These are phyloP conservation scores for Pyrenula aspistea DNA, from an alignment of 495 filamentous ascomycete species.

Conservation along the genomic window DNA sequence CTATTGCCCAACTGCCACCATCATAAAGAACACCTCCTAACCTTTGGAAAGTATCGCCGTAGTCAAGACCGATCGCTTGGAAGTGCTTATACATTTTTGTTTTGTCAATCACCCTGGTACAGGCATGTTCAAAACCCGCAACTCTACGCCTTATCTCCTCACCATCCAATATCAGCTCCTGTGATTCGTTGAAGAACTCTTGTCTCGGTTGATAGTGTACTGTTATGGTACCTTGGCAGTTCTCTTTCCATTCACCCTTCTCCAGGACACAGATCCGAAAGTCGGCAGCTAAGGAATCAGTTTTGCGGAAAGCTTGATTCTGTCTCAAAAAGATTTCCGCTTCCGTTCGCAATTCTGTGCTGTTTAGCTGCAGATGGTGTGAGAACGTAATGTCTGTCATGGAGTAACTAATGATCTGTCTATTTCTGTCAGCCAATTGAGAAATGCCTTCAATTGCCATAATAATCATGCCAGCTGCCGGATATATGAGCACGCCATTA, in stretches of 20 bases:
- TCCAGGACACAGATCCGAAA: conserved; percentile 17
- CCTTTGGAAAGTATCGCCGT: conserved; percentile 13
- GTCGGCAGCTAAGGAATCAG: background rate
- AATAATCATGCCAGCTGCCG: conserved; percentile 22
- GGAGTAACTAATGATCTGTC: too few species aligned
- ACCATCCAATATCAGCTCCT: background rate
- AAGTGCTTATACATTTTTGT: background rate
- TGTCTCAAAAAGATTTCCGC: background rate
- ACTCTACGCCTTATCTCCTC: background rate
- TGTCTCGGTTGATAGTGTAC: background rate
- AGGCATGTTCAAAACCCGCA: background rate
- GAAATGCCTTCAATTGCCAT: conserved; percentile 27
- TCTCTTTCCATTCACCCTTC: conserved; percentile 17
- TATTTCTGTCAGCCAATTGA: conserved; percentile 12
- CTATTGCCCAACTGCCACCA: conserved; percentile 8
- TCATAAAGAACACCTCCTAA: conserved; percentile 11
- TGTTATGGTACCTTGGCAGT: conserved; percentile 8
- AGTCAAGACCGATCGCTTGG: background rate
- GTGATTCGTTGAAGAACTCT: background rate
- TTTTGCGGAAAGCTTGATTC: conserved; percentile 7
- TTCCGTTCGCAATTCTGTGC: conserved; percentile 13
- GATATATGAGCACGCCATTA: conserved; percentile 15
- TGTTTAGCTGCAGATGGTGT: conserved; percentile 19
- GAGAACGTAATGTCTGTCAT: conserved; percentile 16
- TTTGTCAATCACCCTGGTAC: background rate